phyloP scores from a whole-genome alignment of 2,329 filamentous ascomycete species.

The Chrysoporthe cubensis region DNA sequence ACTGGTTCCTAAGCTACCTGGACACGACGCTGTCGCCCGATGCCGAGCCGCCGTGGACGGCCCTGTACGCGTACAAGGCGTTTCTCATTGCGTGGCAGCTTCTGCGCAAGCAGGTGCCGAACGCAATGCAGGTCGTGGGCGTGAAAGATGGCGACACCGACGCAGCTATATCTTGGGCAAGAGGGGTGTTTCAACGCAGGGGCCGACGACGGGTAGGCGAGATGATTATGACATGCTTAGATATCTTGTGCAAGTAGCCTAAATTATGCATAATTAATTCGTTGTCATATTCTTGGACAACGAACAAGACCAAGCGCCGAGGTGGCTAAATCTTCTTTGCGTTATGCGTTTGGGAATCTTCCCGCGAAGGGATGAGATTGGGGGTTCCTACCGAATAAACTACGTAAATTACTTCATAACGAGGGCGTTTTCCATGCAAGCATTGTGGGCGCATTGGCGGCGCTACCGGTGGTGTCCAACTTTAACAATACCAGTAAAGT shows the following conservation, averaged over 20 bases:
- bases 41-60: constrained; percentile 44
- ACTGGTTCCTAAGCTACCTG: constrained; percentile 45
- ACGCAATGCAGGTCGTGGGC: constrained; percentile 40
- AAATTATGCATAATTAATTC: not conserved
- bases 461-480: no score
- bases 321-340: not conserved
- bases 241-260: constrained; percentile 29
- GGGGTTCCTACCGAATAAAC: no score
- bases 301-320: not conserved
- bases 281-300: not conserved
- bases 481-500: no score
- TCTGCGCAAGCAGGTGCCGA: constrained; percentile 36
- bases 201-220: constrained; percentile 38
- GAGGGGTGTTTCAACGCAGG: constrained; percentile 37
- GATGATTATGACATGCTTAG: constrained; percentile 39
- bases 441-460: no score
- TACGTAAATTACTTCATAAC: no score
- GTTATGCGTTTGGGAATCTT: not conserved
- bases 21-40: constrained; percentile 33
- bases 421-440: no score
- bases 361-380: no score
- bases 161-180: constrained; percentile 39
- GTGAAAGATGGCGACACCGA: constrained; percentile 39
- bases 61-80: constrained; percentile 45
- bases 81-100: constrained; percentile 47